phyloP scores from a whole-genome alignment of 2,329 filamentous ascomycete genomes.

The Xylaria sp. region DNA sequence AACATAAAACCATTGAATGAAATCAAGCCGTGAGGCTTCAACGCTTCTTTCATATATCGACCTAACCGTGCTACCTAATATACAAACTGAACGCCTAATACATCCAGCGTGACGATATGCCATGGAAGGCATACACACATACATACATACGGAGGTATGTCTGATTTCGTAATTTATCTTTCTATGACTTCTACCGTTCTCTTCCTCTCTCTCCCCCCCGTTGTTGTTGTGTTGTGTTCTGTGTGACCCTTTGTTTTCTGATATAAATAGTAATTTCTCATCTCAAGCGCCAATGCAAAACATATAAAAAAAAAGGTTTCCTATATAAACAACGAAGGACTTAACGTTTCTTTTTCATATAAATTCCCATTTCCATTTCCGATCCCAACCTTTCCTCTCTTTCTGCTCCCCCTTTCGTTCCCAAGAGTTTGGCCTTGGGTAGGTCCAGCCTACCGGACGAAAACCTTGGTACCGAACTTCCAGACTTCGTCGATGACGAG shows the following conservation, averaged over 20 bases:
- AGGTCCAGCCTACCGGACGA: conserved; percentile 20
- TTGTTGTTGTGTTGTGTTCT: neutral
- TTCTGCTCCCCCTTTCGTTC: neutral
- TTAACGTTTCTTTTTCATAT: too few relatives aligned
- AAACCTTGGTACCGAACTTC: conserved; percentile 65
- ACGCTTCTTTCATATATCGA: too few relatives aligned
- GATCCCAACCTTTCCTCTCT: too few relatives aligned
- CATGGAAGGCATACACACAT: too few relatives aligned
- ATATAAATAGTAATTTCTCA: neutral
- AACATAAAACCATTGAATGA: too few relatives aligned
- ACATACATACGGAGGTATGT: too few relatives aligned
- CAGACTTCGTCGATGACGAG: conserved; percentile 70
- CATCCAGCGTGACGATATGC: too few relatives aligned
- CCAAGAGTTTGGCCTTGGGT: conserved; percentile 6
- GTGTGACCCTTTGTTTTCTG: neutral
- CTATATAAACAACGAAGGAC: neutral
- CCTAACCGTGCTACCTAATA: too few relatives aligned
- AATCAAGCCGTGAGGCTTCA: too few relatives aligned
- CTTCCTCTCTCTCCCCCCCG: neutral
- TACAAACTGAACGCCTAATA: too few relatives aligned
- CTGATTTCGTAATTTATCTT: too few relatives aligned
- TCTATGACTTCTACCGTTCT: neutral
- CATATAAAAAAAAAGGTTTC: neutral
- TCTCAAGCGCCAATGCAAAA: neutral
- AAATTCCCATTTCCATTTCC: too few relatives aligned